Conservation (phyloP, 2,329 filamentous ascomycete genomes). For the Hypoxylon sp. region DNA sequence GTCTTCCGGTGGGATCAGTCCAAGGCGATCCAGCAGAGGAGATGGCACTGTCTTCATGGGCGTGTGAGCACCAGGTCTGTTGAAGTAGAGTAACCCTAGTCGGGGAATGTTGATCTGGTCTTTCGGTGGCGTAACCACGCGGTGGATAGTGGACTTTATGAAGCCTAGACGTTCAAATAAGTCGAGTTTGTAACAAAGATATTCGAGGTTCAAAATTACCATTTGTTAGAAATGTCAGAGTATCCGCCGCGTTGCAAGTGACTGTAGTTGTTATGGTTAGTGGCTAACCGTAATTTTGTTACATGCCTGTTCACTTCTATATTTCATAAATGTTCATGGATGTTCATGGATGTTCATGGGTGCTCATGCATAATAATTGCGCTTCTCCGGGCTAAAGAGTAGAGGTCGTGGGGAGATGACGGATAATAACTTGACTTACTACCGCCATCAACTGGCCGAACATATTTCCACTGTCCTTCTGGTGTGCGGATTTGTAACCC, state of each 20-base stretch:
- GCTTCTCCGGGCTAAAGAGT: background rate
- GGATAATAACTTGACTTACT: conserved; percentile 41
- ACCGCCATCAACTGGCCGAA: conserved; percentile 48
- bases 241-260: conserved; percentile 65
- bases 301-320: background rate
- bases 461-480: conserved; percentile 57
- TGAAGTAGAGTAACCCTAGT: conserved; percentile 51
- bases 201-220: conserved; percentile 51
- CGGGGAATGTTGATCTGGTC: conserved; percentile 48
- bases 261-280: conserved; percentile 45
- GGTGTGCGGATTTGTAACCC: conserved; percentile 65
- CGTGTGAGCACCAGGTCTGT: conserved; percentile 49
- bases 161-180: conserved; percentile 46
- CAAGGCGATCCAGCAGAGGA: conserved; percentile 56
- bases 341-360: too few relatives aligned
- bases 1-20: conserved; percentile 58
- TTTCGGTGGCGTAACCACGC: conserved; percentile 49
- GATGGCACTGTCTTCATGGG: conserved; percentile 56
- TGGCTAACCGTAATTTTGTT: background rate
- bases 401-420: background rate
- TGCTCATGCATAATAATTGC: too few relatives aligned
- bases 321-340: too few relatives aligned
- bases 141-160: conserved; percentile 51
- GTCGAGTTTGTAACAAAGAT: conserved; percentile 52
- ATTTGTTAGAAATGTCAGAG: conserved; percentile 60